Conservation (phyloP, 2,329 filamentous ascomycete genomes). For the Emydomyces testavorans region DNA sequence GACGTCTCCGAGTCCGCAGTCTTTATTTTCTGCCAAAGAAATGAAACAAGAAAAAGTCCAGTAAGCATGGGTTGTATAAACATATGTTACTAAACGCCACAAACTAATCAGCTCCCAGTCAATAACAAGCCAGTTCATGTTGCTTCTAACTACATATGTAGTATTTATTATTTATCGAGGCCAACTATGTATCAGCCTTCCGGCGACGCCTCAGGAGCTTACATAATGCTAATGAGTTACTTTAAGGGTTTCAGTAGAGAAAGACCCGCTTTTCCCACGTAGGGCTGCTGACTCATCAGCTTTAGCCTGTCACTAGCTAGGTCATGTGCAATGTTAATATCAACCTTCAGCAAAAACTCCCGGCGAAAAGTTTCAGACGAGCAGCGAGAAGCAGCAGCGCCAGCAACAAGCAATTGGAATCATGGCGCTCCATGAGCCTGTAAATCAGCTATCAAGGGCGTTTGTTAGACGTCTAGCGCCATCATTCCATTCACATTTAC, state of each 20-base stretch:
- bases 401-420: constrained; percentile 8
- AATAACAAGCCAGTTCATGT: neutral
- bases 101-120: too few species aligned
- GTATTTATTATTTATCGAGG: too few species aligned
- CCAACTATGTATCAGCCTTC: too few species aligned
- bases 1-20: neutral
- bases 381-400: neutral
- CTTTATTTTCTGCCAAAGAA: neutral
- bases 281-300: constrained; percentile 12
- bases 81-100: neutral
- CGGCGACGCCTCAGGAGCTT: too few species aligned
- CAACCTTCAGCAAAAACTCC: constrained; percentile 10
- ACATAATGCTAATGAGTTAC: neutral
- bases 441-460: constrained; percentile 31
- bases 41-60: too few species aligned
- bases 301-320: too few species aligned
- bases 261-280: neutral
- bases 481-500: constrained; percentile 23
- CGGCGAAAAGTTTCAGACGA: neutral
- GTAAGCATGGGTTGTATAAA: too few species aligned
- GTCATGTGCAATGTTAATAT: neutral
- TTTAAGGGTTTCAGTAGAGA: constrained; percentile 3
- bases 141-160: neutral
- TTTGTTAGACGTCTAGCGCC: constrained; percentile 27
- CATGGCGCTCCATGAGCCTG: constrained; percentile 34